Percentiles rank a stretch among this genome's conserved stretches.
phyloP scores from a whole-genome alignment of 1,284 basidiomycete species.

The Chiua sp. region DNA sequence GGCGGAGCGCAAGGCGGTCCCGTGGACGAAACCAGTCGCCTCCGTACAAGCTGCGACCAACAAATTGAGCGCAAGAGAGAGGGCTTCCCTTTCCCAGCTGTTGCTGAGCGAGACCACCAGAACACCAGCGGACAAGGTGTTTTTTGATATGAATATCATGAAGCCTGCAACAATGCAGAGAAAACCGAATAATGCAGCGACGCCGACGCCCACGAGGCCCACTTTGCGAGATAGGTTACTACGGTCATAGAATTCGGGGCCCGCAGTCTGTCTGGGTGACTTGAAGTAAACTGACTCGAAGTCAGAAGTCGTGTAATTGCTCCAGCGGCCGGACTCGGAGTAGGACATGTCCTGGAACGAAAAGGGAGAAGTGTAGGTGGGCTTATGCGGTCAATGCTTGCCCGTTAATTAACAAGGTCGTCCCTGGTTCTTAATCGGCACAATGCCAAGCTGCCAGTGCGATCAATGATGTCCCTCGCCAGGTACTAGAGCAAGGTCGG shows the following conservation, averaged over 20 bases:
- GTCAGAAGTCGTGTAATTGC: conserved; percentile 20
- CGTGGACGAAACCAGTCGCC: conserved; percentile 35
- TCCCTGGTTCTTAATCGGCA: conserved; percentile 18
- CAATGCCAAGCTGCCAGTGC: too few relatives aligned
- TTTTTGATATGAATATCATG: conserved; percentile 26
- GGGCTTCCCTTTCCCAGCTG: conserved; percentile 24
- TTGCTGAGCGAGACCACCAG: conserved; percentile 23
- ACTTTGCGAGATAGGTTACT: conserved; percentile 31
- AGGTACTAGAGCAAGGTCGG: too few relatives aligned
- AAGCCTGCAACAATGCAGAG: conserved; percentile 29
- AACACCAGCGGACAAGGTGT: conserved; percentile 26
- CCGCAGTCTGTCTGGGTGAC: conserved; percentile 24
- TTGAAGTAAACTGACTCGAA: conserved; percentile 31
- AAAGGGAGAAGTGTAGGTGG: neutral
- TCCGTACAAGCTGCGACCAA: conserved; percentile 36
- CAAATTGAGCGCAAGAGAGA: conserved; percentile 28
- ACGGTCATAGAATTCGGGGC: conserved; percentile 37
- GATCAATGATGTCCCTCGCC: too few relatives aligned
- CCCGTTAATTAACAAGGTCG: neutral
- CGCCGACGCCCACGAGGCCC: conserved; percentile 29
- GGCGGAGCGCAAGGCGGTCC: conserved; percentile 33
- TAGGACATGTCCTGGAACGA: conserved; percentile 13
- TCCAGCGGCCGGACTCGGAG: neutral
- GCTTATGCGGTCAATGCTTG: neutral
- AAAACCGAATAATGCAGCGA: conserved; percentile 25